Evolutionary conservation across 2,329 filamentous ascomycete species (phyloP).

Genomic region (Delphinella strobiligena): DNA sequence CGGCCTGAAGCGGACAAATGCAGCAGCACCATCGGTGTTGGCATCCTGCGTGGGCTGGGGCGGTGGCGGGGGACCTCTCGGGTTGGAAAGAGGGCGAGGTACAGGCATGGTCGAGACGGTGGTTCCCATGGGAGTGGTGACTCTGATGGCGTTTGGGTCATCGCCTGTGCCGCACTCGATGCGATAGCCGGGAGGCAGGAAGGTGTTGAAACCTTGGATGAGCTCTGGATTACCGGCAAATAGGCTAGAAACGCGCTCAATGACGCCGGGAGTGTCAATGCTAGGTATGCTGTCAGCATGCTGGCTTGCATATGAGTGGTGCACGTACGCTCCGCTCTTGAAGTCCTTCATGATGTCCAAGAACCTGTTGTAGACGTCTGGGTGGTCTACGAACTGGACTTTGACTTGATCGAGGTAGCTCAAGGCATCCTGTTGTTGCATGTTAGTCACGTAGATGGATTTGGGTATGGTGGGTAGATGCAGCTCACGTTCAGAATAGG

Average conservation of each 20-base stretch:
- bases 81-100: slow-evolving; percentile 30
- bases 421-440: slow-evolving; percentile 53
- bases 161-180: slow-evolving; percentile 93
- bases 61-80: slow-evolving; percentile 24
- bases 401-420: slow-evolving; percentile 98
- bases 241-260: slow-evolving; percentile 87
- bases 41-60: slow-evolving; percentile 2
- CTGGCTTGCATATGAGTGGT: slow-evolving; percentile 5
- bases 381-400: slow-evolving; percentile 91
- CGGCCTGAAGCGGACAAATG: slow-evolving; percentile 13
- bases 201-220: slow-evolving; percentile 94
- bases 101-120: slow-evolving; percentile 75
- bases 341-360: slow-evolving; percentile 99
- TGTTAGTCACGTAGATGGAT: no score
- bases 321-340: slow-evolving; percentile 80
- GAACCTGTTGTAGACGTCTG: slow-evolving; percentile 94
- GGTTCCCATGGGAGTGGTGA: slow-evolving; percentile 96
- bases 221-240: slow-evolving; percentile 81
- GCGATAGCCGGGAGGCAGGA: slow-evolving; percentile 83
- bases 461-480: no score
- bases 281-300: slow-evolving; percentile 23
- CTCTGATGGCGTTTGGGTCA: slow-evolving; percentile 89
- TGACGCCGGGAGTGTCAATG: slow-evolving; percentile 95
- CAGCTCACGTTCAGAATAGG: slow-evolving; percentile 65
- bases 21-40: slow-evolving; percentile 2